Base-by-base conservation (phyloP, 768 basidiomycete genomes). In the Amanita pallidorosea region DNA sequence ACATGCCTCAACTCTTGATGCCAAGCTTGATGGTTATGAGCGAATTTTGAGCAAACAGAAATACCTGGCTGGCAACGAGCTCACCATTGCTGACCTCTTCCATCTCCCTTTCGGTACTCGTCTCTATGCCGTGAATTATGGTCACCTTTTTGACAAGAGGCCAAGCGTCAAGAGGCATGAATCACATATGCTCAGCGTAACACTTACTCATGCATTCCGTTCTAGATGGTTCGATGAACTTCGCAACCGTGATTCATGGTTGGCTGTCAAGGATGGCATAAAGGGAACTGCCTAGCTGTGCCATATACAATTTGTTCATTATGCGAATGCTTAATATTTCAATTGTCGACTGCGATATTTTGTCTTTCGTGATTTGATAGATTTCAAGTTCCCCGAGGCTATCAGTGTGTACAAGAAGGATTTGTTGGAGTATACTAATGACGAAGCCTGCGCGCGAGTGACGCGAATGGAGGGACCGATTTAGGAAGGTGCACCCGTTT, bases 1-100 rank as follows among this genome's bases (percentile, higher is more conserved):
- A 7, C 22, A 37, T 37, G 13, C n/a, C 36, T 44, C 49, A 5
- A 57, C 56, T 2, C 63, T 79, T 13, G 64, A 68, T 29, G 62
- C 53, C 0, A 75, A 69, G 54, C 67, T 83, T n/a, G 69, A 73
- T 25, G 77, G 62, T 2, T 84, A 83, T 60, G 80, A 84, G 25
- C 51, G 56, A 8, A 77, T 84, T 49, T 67, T 85, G 23, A 60
- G 68, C 20, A 81, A 78, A 61, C 72, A 76, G 53, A 72, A 70
- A 55, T 82, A 78, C 60, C 58, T 83, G 25, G 78, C 72, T 15
- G 80, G 80, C 0, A 66, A 82, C 56, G 78, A 62, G 13, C 20
- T 83, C 46, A 80, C 78, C 5, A 63, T 82, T 1, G 79, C 75
- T 2, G 82, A 83, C 57, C 66, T 83, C 8, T 74, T 72, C 61